phyloP scores from a whole-genome alignment of 2,329 filamentous ascomycete species.

The Aspergillus melleus region DNA sequence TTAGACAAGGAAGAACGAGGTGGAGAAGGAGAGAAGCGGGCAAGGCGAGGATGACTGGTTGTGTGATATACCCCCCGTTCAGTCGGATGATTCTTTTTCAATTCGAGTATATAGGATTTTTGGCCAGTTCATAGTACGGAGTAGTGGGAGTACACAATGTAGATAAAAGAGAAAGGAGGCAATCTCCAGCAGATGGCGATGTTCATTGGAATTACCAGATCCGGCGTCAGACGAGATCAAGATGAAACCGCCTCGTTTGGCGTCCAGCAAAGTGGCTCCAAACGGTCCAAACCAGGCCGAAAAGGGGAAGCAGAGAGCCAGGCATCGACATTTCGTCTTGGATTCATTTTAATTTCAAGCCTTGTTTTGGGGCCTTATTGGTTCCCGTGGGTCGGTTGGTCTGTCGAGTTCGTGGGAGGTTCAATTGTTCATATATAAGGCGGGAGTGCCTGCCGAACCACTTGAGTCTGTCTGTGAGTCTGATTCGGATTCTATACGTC shows the following conservation, averaged over 20 bases:
- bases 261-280: neutral
- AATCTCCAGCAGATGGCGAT: neutral
- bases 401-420: too few species aligned
- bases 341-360: neutral
- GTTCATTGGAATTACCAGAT: conserved; percentile 12
- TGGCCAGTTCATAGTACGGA: neutral
- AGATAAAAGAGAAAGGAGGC: too few species aligned
- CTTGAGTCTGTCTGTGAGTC: too few species aligned
- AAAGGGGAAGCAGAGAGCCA: neutral
- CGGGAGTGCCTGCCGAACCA: too few species aligned
- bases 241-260: neutral
- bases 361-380: too few species aligned
- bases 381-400: too few species aligned
- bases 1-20: neutral
- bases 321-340: conserved; percentile 6
- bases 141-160: neutral
- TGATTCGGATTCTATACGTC: too few species aligned
- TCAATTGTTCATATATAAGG: too few species aligned
- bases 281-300: neutral
- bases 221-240: neutral
- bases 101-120: conserved; percentile 15
- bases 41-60: neutral
- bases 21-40: neutral
- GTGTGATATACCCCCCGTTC: conserved; percentile 8
- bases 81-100: neutral